Percentiles rank a stretch among this genome's conserved stretches.
These are phyloP conservation scores for Colletotrichum kahawae DNA, from an alignment of 2,329 filamentous ascomycete genomes.

Conservation along the genomic window DNA sequence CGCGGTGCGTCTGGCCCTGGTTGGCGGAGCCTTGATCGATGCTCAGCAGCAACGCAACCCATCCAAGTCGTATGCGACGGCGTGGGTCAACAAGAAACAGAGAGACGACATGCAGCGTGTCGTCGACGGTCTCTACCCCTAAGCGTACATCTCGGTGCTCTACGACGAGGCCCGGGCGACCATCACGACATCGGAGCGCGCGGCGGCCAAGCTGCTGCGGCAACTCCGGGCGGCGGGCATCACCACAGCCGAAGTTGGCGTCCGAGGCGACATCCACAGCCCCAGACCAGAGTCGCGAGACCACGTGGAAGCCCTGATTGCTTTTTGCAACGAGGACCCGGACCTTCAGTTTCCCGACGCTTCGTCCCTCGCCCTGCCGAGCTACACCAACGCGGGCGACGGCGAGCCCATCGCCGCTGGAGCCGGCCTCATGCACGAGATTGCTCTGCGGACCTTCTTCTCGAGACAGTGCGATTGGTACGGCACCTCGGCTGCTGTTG, in stretches of 20 bases:
- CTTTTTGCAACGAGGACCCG: neutral
- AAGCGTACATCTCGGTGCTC: conserved; percentile 39
- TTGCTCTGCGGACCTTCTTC: conserved; percentile 39
- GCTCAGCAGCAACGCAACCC: too few species aligned
- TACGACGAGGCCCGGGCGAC: conserved; percentile 42
- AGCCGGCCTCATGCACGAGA: conserved; percentile 27
- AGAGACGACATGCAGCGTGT: neutral
- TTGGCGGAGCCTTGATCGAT: too few species aligned
- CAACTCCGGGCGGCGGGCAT: conserved; percentile 18
- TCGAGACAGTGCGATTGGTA: conserved; percentile 20
- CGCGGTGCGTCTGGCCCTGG: too few species aligned
- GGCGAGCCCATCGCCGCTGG: conserved; percentile 23
- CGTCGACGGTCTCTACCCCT: neutral
- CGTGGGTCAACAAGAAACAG: too few species aligned
- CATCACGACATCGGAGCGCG: conserved; percentile 29
- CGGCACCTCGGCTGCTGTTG: conserved; percentile 24
- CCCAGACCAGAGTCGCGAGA: neutral
- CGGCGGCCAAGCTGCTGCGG: neutral
- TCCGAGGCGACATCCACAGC: conserved; percentile 38
- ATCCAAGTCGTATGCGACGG: too few species aligned
- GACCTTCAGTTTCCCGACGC: conserved; percentile 37
- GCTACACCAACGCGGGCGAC: neutral
- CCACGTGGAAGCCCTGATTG: neutral
- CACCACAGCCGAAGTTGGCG: conserved; percentile 23
- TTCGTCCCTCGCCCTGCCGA: conserved; percentile 23